Evolutionary conservation across 805 yeast species (phyloP).

Genomic region (Sugiyamaella lignohabitans): DNA sequence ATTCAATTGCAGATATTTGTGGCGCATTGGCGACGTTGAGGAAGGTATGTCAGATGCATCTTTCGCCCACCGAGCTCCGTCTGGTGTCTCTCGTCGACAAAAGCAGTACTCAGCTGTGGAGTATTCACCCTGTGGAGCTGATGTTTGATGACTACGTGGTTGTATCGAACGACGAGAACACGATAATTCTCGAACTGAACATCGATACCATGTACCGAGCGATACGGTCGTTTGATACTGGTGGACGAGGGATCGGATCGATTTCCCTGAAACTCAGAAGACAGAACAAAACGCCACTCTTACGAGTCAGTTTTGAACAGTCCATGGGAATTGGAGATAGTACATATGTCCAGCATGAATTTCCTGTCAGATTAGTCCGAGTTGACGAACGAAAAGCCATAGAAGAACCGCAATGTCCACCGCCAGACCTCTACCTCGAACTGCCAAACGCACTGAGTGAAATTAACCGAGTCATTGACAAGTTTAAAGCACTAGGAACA

Average conservation of each 20-base stretch:
- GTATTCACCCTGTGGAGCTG: constrained; percentile 40
- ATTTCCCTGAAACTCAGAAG: no score
- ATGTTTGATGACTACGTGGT: constrained; percentile 47
- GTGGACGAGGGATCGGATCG: neutral
- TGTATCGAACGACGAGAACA: constrained; percentile 33
- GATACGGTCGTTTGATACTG: neutral
- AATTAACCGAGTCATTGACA: constrained; percentile 29
- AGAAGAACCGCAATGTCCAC: constrained; percentile 56
- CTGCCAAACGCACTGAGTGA: constrained; percentile 31
- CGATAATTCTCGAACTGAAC: neutral
- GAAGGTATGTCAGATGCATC: constrained; percentile 50
- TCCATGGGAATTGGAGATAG: constrained; percentile 41
- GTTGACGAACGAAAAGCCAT: constrained; percentile 46
- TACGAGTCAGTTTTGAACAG: constrained; percentile 35
- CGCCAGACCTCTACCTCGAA: constrained; percentile 51
- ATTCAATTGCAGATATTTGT: constrained; percentile 38
- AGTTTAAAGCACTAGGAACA: constrained; percentile 25
- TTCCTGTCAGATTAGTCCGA: constrained; percentile 62
- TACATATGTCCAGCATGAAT: constrained; percentile 31
- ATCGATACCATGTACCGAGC: neutral
- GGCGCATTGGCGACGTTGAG: constrained; percentile 47
- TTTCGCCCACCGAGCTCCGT: constrained; percentile 44
- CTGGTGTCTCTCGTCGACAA: constrained; percentile 43
- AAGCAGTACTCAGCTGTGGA: constrained; percentile 65
- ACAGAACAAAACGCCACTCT: neutral